Evolutionary conservation across 2,329 filamentous ascomycete genomes (phyloP), one percentile per base, ranked within the genome.

Genomic region (Verticillium tricorpus): DNA sequence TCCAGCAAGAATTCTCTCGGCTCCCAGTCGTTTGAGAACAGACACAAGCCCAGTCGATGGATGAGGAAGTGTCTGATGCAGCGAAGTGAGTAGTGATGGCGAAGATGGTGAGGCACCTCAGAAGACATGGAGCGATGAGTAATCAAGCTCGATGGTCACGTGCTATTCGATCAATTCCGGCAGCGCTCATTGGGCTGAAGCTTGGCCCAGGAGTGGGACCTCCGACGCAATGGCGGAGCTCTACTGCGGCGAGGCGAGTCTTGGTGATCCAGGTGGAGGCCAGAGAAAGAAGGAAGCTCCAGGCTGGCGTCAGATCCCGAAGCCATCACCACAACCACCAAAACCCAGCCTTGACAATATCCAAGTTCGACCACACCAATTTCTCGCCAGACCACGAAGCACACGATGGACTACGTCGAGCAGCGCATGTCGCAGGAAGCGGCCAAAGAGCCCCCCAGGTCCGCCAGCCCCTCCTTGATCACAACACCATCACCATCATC

Each of bases 321-420:
- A 22, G 14, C 2, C 39, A 45, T n/a, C 39, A 45, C 45, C 8
- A 52, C n/a, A 22, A 22, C 6, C 45, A 52, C 19, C n/a, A 52
- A 22, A 52, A 2, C 45, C 8, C 45, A 52, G 2, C 45, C 45
- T 52, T 14, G 37, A n/a, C 14, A 40, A 2, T 40, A 19, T 11
- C 6, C n/a, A 15, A 52, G 9, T 5, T 12, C 45, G 19, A 25
- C n/a, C 11, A 52, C 45, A 25, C 45, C 19, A 22, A 22, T 9
- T 25, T 8, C 8, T 5, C 19, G 22, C n/a, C n/a, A 19, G 8
- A 52, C 22, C 9, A 19, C 11, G 19, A 22, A n/a, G 2, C n/a
- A 4, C 2, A 50, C 40, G 7, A 86, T 86, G 84, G 83, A 86
- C 62, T 84, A 86, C 77, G 80, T 85, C 68, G 78, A 84, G 70